Evolutionary conservation across 805 yeast genomes (phyloP).

Genomic region (Candida ovalis): DNA sequence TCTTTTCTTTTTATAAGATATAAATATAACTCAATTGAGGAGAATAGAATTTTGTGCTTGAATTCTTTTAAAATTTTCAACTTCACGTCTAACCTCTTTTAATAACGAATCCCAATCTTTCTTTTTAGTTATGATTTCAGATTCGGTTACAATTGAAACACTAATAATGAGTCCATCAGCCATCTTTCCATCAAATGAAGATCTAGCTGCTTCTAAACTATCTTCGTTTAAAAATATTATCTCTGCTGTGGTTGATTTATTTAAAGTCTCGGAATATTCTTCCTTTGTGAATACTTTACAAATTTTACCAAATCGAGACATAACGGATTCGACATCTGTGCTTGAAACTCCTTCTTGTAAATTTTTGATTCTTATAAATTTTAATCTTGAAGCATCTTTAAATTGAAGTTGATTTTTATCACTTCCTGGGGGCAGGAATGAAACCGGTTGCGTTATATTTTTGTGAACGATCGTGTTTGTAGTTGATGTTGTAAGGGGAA

Average conservation of each 20-base stretch:
- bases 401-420: conserved; percentile 11
- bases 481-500: too few species aligned
- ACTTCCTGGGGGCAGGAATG: not conserved
- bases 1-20: too few species aligned
- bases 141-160: conserved; percentile 29
- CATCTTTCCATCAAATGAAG: conserved; percentile 37
- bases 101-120: conserved; percentile 2
- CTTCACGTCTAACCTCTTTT: conserved; percentile 1
- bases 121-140: conserved; percentile 7
- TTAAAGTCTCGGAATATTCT: conserved; percentile 21
- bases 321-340: conserved; percentile 25
- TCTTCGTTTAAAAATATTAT: conserved; percentile 30
- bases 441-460: not conserved
- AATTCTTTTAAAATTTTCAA: not conserved
- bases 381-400: conserved; percentile 20
- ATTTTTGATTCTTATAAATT: conserved; percentile 29
- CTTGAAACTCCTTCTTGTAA: conserved; percentile 29
- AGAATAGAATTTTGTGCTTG: not conserved
- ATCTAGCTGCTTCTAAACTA: conserved; percentile 29
- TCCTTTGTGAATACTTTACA: conserved; percentile 22
- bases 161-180: conserved; percentile 42
- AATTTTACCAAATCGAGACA: conserved; percentile 21
- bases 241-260: conserved; percentile 36
- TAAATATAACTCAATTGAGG: not conserved
- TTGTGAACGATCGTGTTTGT: too few species aligned